Base-by-base conservation (phyloP, 2,329 filamentous ascomycete species). In the Venturia nashicola region DNA sequence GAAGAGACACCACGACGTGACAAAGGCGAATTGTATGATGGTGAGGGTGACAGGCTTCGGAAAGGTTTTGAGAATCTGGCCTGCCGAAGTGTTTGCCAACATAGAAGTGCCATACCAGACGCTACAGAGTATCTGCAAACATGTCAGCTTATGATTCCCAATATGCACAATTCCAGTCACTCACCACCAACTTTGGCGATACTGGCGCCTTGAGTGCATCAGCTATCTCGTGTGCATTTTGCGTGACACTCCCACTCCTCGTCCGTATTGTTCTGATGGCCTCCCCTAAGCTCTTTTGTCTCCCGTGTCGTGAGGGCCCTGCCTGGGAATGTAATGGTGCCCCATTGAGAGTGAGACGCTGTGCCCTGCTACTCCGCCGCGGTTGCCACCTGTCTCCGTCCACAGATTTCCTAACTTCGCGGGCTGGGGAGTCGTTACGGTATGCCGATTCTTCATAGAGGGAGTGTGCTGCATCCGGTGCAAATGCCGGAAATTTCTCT, bases 81-180 rank as follows among this genome's bases (percentile, higher is more conserved):
- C 99, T 62, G 94, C 97, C 32, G 94, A 97, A 2, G 94, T 97
- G 74, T 97, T 99, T 67, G 94, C 97, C 69, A 97, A 80, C 67
- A 95, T 94, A 54, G 93, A 97, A 32, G 92, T 96, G 74, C 89
- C 83, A 79, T 97, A 99, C 94, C 94, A 97, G 72, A 93, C 77
- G 65, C 92, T 78, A 76, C 93, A 97, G 60, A 97, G 86, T 61
- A 83, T 76, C 93, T 97, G 75, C 69, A 69, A 5, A 46, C 44
- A 64, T n/a, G 62, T 61, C 66, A 43, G 68, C 73, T 74, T 66
- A 72, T 67, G 69, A 61, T 62, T 59, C 62, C 51, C 36, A 55
- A 48, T 46, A n/a, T 61, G 63, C 40, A 51, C 32, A 46, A n/a
- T 1, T 34, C 20, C 32, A 40, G 46, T 63, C 61, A 76, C 78